Conservation (phyloP, 2,329 filamentous ascomycete species). For the Blastomyces parvus region DNA sequence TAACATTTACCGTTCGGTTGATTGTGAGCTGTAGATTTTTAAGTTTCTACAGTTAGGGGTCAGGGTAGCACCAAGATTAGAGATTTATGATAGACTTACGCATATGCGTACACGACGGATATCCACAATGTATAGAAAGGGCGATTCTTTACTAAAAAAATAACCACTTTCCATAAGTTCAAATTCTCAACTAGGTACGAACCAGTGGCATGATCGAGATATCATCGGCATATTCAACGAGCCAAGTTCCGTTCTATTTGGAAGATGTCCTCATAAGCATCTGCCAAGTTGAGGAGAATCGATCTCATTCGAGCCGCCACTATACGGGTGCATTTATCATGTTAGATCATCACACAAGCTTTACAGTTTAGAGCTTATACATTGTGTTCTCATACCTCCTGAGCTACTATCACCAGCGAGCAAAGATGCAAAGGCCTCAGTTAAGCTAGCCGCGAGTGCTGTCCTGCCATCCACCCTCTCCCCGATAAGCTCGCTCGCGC, state of each 20-base stretch:
- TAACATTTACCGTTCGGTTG: neutral
- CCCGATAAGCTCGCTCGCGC: neutral
- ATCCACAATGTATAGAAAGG: neutral
- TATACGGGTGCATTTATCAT: neutral
- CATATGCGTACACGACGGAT: neutral
- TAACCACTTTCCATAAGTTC: neutral
- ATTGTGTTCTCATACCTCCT: neutral
- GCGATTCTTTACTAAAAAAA: neutral
- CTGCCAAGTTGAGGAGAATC: neutral
- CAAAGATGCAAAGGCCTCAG: neutral
- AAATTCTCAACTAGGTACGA: neutral
- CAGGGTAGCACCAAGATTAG: neutral
- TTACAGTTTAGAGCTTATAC: neutral
- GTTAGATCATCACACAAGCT: neutral
- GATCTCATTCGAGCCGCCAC: slow-evolving; percentile 2
- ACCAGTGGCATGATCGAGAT: neutral
- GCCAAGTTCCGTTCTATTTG: neutral
- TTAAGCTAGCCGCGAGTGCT: neutral
- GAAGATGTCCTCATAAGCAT: neutral
- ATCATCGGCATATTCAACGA: neutral
- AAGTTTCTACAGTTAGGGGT: neutral
- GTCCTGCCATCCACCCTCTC: neutral
- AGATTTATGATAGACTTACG: neutral
- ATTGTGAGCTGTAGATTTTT: neutral
- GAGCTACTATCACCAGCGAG: neutral